Conservation (phyloP, 805 yeast species). For the Candida bentonensis region DNA sequence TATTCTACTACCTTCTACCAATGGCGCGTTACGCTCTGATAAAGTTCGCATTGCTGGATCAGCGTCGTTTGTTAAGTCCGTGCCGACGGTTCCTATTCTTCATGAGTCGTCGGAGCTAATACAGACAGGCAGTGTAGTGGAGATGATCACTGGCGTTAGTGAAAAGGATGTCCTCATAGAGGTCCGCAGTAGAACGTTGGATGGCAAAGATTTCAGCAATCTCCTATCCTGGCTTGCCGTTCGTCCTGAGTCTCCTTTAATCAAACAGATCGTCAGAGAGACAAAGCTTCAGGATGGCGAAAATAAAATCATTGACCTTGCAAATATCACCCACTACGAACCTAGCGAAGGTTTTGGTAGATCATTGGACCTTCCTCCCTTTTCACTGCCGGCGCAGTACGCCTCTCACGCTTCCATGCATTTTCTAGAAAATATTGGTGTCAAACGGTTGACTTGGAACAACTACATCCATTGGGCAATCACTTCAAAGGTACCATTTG, state of each 20-base stretch:
- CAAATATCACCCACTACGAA: not conserved
- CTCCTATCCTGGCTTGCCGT: slow-evolving; percentile 19
- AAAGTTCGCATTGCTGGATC: slow-evolving; percentile 18
- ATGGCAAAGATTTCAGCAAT: slow-evolving; percentile 8
- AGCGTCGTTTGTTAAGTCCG: slow-evolving; percentile 11
- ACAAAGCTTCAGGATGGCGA: not conserved
- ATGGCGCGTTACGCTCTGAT: slow-evolving; percentile 19
- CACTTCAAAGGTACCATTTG: not conserved
- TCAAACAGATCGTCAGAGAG: not conserved
- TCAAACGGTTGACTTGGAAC: not conserved
- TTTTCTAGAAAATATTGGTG: not conserved
- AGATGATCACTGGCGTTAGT: slow-evolving; percentile 14
- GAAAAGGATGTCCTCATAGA: slow-evolving; percentile 17
- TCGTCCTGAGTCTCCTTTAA: not conserved
- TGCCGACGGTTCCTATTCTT: slow-evolving; percentile 4
- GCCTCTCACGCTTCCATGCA: not conserved
- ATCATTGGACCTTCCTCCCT: not conserved
- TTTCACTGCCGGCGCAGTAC: not conserved
- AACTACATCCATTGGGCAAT: not conserved
- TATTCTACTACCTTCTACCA: slow-evolving; percentile 19
- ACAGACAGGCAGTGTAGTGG: slow-evolving; percentile 13
- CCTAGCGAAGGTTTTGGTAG: not conserved
- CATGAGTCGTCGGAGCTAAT: slow-evolving; percentile 15
- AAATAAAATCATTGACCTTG: not conserved
- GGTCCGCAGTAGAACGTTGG: slow-evolving; percentile 16